Conservation (phyloP, 179 eudicot species). For the Monotropa hypopitys region DNA sequence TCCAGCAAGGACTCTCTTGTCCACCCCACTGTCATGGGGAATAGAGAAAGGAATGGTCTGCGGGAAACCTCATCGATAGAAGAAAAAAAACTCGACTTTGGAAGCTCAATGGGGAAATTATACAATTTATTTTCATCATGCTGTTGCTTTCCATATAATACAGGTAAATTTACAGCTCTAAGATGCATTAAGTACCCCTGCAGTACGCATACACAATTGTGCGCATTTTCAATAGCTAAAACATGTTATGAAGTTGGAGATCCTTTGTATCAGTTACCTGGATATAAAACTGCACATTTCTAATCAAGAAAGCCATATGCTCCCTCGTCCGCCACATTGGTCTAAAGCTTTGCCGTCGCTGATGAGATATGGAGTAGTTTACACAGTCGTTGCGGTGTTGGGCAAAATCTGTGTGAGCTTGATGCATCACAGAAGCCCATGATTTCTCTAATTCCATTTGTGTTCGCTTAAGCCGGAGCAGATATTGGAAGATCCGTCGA, state of each 20-base stretch:
- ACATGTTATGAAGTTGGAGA: background rate
- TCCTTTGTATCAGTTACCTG: slow-evolving; percentile 38
- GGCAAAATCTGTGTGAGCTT: slow-evolving; percentile 78
- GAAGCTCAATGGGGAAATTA: slow-evolving; percentile 5
- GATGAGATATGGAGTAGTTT: slow-evolving; percentile 47
- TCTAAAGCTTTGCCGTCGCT: slow-evolving; percentile 57
- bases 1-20: background rate
- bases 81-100: background rate
- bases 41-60: background rate
- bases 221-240: background rate
- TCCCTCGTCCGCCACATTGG: slow-evolving; percentile 98
- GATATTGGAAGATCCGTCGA: slow-evolving; percentile 78
- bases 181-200: background rate
- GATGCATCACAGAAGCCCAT: slow-evolving; percentile 98
- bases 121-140: background rate
- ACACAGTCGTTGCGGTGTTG: slow-evolving; percentile 42
- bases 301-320: slow-evolving; percentile 94
- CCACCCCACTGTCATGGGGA: slow-evolving; percentile 1
- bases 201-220: background rate
- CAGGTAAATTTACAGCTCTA: background rate
- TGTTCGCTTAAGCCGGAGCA: slow-evolving; percentile 82
- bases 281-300: slow-evolving; percentile 94
- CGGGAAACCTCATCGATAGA: background rate
- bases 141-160: background rate
- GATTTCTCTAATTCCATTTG: slow-evolving; percentile 99